Evolutionary conservation across 2,329 filamentous ascomycete species (phyloP).

Genomic region (Cladophialophora chaetospira): DNA sequence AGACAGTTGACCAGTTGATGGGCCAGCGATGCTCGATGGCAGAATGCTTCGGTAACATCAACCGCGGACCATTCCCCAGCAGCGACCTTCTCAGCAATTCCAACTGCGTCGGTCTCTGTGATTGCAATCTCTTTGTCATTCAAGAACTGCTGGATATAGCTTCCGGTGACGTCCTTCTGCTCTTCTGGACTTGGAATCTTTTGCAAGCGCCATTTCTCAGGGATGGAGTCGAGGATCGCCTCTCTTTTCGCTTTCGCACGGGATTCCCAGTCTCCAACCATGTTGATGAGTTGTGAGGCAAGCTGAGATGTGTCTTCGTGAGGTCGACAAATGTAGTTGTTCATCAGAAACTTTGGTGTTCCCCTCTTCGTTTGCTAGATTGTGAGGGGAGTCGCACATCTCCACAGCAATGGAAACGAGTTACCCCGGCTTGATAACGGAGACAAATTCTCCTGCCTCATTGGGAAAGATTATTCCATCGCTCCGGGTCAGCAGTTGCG

Average conservation of each 20-base stretch:
- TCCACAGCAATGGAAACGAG: not conserved
- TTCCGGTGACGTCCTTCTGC: conserved; percentile 58
- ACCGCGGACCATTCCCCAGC: conserved; percentile 59
- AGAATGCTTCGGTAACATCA: conserved; percentile 59
- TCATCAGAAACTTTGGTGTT: too few relatives aligned
- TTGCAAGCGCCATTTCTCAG: conserved; percentile 57
- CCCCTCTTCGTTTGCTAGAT: not conserved
- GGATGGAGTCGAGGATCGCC: conserved; percentile 57
- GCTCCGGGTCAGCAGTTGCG: not conserved
- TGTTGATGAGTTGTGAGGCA: conserved; percentile 10
- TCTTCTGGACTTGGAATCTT: conserved; percentile 53
- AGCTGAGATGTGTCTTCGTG: too few relatives aligned
- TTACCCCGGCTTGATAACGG: conserved; percentile 10
- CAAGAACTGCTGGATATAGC: conserved; percentile 60
- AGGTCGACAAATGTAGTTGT: too few relatives aligned
- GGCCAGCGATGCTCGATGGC: conserved; percentile 58
- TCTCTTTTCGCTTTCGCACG: conserved; percentile 57
- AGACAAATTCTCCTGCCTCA: conserved; percentile 18
- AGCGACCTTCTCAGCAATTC: conserved; percentile 57
- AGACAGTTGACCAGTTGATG: conserved; percentile 61
- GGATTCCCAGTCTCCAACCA: conserved; percentile 49
- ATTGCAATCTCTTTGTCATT: conserved; percentile 58
- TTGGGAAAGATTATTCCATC: conserved; percentile 10
- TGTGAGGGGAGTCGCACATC: conserved; percentile 21
- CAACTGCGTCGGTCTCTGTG: conserved; percentile 61